A percentile compares a stretch with the other conserved stretches of the same genome.
These are phyloP conservation scores for Colletotrichum sp. DNA, from an alignment of 2,329 filamentous ascomycete species.

Conservation along the genomic window DNA sequence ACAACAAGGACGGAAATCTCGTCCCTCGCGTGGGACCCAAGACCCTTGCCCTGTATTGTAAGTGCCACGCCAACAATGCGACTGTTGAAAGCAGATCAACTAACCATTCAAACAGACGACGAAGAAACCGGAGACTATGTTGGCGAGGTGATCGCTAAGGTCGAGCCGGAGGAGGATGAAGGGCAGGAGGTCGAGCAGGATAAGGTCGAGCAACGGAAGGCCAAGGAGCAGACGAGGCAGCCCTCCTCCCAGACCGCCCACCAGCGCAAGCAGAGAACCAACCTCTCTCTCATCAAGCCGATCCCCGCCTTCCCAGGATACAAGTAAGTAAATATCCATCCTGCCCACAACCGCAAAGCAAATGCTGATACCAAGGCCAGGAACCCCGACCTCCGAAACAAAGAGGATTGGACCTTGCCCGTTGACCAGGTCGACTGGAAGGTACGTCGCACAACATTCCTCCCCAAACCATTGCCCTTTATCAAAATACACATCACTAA, in stretches of 20 bases:
- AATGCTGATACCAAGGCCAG: neutral
- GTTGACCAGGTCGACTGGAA: neutral
- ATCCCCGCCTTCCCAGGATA: neutral
- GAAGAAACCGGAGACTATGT: neutral
- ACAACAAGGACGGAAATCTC: neutral
- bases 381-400: neutral
- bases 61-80: neutral
- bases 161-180: neutral
- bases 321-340: neutral
- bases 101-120: neutral
- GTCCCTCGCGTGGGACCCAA: neutral
- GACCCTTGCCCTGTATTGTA: neutral
- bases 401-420: neutral
- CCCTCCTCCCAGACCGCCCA: accelerated
- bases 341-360: neutral
- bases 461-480: too few relatives aligned
- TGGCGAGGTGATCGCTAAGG: neutral
- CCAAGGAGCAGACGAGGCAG: neutral
- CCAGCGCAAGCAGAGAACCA: neutral
- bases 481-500: neutral
- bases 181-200: accelerated
- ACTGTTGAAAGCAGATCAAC: neutral
- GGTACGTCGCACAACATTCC: neutral
- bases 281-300: neutral
- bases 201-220: too few relatives aligned